A percentile compares a stretch with the other conserved stretches of the same genome.
Conservation (phyloP, 2,329 filamentous ascomycete genomes). For the Colletotrichum sp. region DNA sequence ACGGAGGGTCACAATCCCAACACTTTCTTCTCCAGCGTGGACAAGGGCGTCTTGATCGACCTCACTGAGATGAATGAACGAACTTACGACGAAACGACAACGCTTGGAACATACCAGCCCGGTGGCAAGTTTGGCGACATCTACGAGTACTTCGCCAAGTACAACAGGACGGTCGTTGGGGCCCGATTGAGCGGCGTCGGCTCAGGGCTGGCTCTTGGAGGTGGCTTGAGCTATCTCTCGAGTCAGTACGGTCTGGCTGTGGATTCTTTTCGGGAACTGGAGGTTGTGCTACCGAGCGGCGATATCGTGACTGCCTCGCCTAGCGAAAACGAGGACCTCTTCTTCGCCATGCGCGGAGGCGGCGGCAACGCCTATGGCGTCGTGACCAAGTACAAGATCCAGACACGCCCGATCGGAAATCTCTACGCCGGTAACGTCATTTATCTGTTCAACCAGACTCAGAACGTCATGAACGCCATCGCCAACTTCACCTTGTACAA, state of each 20-base stretch:
- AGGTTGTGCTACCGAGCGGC: background rate
- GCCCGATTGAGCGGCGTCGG: background rate
- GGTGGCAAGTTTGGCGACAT: background rate
- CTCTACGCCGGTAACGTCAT: background rate
- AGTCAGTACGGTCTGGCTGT: background rate
- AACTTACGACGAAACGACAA: background rate
- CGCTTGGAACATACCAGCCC: background rate
- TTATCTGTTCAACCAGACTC: background rate
- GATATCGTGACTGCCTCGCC: background rate
- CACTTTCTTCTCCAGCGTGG: background rate
- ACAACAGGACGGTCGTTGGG: background rate
- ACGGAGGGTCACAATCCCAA: background rate
- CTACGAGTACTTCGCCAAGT: background rate
- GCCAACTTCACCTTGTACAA: background rate
- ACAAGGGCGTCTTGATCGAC: background rate
- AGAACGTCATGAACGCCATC: background rate
- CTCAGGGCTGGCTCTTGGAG: background rate
- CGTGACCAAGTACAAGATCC: background rate
- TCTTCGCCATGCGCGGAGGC: background rate
- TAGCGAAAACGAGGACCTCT: background rate
- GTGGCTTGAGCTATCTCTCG: background rate
- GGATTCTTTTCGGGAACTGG: background rate
- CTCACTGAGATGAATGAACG: background rate
- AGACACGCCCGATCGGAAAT: background rate
- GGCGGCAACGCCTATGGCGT: background rate